Evolutionary conservation across 257 asterid genomes (phyloP), one percentile per base, ranked within the genome.

Genomic region (Solanum chilense): DNA sequence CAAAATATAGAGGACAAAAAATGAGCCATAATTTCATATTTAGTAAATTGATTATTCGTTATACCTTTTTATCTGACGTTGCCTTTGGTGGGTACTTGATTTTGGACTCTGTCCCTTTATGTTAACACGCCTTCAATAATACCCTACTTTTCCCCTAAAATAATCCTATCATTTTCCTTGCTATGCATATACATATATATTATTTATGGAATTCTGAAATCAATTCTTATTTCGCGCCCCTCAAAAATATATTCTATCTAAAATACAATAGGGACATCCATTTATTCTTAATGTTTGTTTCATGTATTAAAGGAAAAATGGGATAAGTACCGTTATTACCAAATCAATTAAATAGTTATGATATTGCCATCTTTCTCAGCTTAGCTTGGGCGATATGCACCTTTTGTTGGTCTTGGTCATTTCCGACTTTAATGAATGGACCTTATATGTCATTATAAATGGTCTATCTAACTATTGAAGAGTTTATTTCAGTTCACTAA

Each of bases 1-100:
- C 87, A 85, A 86, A 37, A 70, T 68, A 20, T 88, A 86, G 27
- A 69, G 66, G 88, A 88, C 90, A 88, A 70, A 52, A 49, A 64
- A 47, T 8, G 75, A 78, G 56, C 90, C 83, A 88, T 81, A 49
- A 81, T 81, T 81, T 81, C 84, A 81, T 88, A 85, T 60, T 74
- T 41, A n/a, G 71, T 47, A 37, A 85, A 49, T 58, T 74, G 85
- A 86, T 81, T 82, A 81, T 81, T 86, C 88, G 44, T 10, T 81
- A 29, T 45, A 27, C 83, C 86, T 86, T 88, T 88, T 85, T 29
- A 64, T 56, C 88, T 78, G 33, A 78, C 82, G 45, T 62, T 60
- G 69, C 84, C 69, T 64, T 70, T 39, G 31, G 85, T 85, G 88
- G 73, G 66, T 62, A 31, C 27, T 71, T 85, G 73, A 76, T 84